These are phyloP conservation scores for Apiotrichum sp. DNA, from an alignment of 1,284 basidiomycete species.

Conservation along the genomic window DNA sequence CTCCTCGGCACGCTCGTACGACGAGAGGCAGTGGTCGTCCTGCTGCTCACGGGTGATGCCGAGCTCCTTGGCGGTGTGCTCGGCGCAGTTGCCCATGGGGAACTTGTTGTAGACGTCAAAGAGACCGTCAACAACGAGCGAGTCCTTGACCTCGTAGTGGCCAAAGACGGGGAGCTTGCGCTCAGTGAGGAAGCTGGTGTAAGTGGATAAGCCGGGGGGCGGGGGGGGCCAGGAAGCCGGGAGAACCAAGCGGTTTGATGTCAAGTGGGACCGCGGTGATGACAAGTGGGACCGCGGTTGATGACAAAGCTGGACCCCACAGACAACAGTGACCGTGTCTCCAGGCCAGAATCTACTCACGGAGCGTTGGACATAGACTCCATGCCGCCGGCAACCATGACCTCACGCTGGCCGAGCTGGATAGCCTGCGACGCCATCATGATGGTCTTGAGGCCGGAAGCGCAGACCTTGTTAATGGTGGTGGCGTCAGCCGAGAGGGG, in stretches of 20 bases:
- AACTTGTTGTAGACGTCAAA: constrained; percentile 95
- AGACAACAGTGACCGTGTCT: too few relatives aligned
- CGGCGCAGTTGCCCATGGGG: constrained; percentile 94
- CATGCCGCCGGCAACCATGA: constrained; percentile 92
- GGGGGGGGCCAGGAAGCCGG: background rate
- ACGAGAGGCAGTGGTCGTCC: constrained; percentile 86
- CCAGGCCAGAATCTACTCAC: constrained; percentile 51
- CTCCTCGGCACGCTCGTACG: constrained; percentile 83
- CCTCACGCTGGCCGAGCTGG: constrained; percentile 66
- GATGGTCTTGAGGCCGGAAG: constrained; percentile 89
- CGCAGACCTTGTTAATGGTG: constrained; percentile 99
- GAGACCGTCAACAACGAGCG: constrained; percentile 87
- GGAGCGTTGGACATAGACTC: constrained; percentile 97
- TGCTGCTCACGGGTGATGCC: constrained; percentile 76
- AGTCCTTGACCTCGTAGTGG: constrained; percentile 79
- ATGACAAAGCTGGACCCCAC: too few relatives aligned
- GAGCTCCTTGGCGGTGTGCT: constrained; percentile 77
- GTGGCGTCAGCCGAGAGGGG: constrained; percentile 85
- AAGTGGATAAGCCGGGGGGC: constrained; percentile 6
- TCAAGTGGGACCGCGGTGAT: background rate
- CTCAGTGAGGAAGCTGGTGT: constrained; percentile 75
- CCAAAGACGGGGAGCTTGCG: constrained; percentile 84
- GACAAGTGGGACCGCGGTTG: too few relatives aligned
- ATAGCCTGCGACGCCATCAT: constrained; percentile 90
- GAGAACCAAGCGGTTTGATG: background rate